Conservation (phyloP, 352 stramenopile genomes). For the Globisporangium splendens region DNA sequence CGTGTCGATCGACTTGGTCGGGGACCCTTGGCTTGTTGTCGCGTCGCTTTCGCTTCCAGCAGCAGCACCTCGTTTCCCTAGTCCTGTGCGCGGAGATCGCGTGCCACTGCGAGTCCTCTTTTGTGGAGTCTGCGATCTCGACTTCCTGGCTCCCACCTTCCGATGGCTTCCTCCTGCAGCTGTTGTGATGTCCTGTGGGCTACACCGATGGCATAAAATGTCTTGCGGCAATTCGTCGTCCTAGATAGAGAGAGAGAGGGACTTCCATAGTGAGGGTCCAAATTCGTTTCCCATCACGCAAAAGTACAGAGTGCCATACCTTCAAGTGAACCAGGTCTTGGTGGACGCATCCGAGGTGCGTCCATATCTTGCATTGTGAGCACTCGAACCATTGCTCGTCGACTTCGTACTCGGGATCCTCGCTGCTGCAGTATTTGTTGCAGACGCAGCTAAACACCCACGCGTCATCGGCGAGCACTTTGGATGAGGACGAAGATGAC, state of each 20-base stretch:
- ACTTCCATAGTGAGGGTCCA: background rate
- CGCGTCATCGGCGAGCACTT: slow-evolving; percentile 41
- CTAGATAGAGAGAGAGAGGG: slow-evolving; percentile 1
- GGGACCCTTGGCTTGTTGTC: slow-evolving; percentile 9
- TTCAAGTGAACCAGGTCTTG: slow-evolving; percentile 29
- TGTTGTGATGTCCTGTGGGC: background rate
- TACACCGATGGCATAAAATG: slow-evolving; percentile 8
- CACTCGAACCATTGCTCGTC: slow-evolving; percentile 84
- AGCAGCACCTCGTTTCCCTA: slow-evolving; percentile 5
- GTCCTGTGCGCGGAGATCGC: background rate
- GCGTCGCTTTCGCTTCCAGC: slow-evolving; percentile 12
- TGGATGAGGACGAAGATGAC: background rate
- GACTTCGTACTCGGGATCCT: slow-evolving; percentile 38
- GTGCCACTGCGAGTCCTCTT: background rate
- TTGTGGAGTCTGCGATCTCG: background rate
- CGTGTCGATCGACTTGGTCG: background rate
- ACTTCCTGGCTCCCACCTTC: slow-evolving; percentile 1
- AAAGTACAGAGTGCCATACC: slow-evolving; percentile 9
- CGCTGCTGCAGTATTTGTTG: slow-evolving; percentile 61
- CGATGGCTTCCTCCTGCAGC: too few species aligned
- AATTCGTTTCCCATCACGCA: too few species aligned
- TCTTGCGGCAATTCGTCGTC: slow-evolving; percentile 10
- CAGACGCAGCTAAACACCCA: slow-evolving; percentile 79
- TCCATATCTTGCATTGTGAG: slow-evolving; percentile 74
- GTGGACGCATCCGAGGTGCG: slow-evolving; percentile 65